Percentiles rank a stretch among this genome's conserved stretches.
These are phyloP conservation scores for Gomphus bonarii DNA, from an alignment of 1,284 basidiomycete genomes.

Conservation along the genomic window DNA sequence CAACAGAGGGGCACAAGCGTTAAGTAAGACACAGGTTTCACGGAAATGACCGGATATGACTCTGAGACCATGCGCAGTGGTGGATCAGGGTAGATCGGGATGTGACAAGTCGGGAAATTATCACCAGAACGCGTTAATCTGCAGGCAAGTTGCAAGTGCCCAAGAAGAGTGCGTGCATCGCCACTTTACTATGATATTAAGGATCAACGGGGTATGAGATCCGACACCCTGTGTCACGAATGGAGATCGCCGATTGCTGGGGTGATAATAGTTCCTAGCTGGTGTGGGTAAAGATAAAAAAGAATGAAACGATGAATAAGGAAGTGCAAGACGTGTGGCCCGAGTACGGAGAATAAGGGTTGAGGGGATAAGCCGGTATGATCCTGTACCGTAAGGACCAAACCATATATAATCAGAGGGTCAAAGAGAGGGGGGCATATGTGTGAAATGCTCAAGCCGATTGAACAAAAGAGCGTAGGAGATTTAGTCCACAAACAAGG, in stretches of 20 bases:
- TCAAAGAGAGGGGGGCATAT: too few species aligned
- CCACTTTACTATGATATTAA: too few species aligned
- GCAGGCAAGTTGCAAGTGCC: not conserved
- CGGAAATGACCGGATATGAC: not conserved
- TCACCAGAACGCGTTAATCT: not conserved
- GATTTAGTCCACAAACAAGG: too few species aligned
- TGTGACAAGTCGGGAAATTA: not conserved
- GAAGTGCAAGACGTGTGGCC: not conserved
- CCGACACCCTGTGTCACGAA: not conserved
- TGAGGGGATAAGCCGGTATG: too few species aligned
- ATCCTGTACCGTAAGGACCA: too few species aligned
- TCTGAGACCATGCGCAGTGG: not conserved
- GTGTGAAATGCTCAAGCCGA: too few species aligned
- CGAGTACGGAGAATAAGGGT: too few species aligned
- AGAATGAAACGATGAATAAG: not conserved
- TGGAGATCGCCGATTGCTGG: not conserved
- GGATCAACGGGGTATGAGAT: too few species aligned
- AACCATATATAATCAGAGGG: too few species aligned
- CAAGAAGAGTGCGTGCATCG: too few species aligned
- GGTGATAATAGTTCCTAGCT: not conserved
- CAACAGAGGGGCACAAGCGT: too few species aligned
- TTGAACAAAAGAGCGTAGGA: too few species aligned
- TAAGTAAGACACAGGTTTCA: not conserved
- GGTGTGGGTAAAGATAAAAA: not conserved
- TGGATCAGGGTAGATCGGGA: not conserved